Conservation (phyloP, 1,284 basidiomycete species). For the Schizophyllum commune region DNA sequence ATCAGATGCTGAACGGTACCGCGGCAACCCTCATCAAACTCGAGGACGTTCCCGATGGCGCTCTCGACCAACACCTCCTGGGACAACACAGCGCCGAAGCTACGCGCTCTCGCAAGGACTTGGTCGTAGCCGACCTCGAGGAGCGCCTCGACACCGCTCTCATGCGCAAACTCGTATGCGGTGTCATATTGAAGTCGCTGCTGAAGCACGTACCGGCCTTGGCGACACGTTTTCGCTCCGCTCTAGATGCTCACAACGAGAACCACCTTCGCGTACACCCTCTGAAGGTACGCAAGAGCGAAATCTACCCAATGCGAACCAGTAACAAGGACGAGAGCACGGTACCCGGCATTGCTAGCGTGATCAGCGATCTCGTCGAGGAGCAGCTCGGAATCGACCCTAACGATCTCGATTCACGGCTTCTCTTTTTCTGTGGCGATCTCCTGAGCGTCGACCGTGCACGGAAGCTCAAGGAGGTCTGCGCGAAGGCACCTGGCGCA, state of each 20-base stretch:
- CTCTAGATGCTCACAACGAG: too few species aligned
- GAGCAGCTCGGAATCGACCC: conserved; percentile 5
- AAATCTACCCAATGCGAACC: conserved; percentile 1
- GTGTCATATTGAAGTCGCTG: conserved; percentile 2
- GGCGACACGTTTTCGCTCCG: too few species aligned
- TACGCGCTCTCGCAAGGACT: not conserved
- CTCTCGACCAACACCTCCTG: too few species aligned
- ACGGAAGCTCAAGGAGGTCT: conserved; percentile 9
- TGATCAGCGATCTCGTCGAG: conserved; percentile 7
- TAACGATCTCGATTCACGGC: not conserved
- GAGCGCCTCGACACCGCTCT: conserved; percentile 8
- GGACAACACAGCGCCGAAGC: not conserved
- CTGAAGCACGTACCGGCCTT: conserved; percentile 4
- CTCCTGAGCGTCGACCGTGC: conserved; percentile 12
- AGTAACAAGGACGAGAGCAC: conserved; percentile 11
- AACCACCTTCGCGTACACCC: conserved; percentile 3
- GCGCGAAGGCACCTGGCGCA: not conserved
- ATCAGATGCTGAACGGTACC: conserved; percentile 4
- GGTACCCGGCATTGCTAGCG: not conserved
- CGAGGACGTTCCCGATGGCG: conserved; percentile 8
- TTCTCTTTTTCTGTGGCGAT: conserved; percentile 12
- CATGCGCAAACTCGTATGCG: conserved; percentile 5
- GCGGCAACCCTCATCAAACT: conserved; percentile 4
- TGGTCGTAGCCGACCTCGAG: conserved; percentile 1
- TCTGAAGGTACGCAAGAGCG: conserved; percentile 5